Evolutionary conservation across 1,139 yeast genomes (phyloP).

Genomic region (Saccharomyces hybrid): DNA sequence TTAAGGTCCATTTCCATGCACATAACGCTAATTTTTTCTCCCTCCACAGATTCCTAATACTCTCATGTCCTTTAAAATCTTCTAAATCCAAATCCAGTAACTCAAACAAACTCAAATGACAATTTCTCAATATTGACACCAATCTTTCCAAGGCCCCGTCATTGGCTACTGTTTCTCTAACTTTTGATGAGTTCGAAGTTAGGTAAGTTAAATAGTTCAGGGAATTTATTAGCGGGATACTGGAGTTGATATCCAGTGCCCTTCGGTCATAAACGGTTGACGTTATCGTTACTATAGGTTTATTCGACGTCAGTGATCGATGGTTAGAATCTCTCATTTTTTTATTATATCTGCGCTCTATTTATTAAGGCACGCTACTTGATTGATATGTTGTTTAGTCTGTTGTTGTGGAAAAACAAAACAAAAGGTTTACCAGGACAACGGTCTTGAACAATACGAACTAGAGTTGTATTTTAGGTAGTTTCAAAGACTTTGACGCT

Average conservation of each 20-base stretch:
- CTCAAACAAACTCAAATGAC: slow-evolving; percentile 39
- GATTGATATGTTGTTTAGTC: background rate
- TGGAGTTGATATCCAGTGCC: slow-evolving; percentile 85
- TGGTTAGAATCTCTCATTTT: slow-evolving; percentile 86
- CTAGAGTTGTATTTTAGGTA: background rate
- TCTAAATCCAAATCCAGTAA: slow-evolving; percentile 16
- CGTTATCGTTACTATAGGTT: slow-evolving; percentile 86
- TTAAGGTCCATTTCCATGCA: slow-evolving; percentile 96
- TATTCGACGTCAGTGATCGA: slow-evolving; percentile 66
- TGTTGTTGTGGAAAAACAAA: background rate
- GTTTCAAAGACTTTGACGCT: background rate
- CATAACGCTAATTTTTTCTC: slow-evolving; percentile 43
- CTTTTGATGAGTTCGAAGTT: slow-evolving; percentile 79
- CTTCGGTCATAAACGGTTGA: slow-evolving; percentile 83
- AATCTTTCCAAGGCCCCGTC: slow-evolving; percentile 93
- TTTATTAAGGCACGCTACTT: background rate
- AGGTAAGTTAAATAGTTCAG: slow-evolving; percentile 81
- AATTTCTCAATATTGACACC: slow-evolving; percentile 77
- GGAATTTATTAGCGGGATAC: slow-evolving; percentile 84
- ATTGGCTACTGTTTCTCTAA: slow-evolving; percentile 75
- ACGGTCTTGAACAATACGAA: background rate
- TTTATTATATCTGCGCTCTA: background rate
- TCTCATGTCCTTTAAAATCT: slow-evolving; percentile 15
- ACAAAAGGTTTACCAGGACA: background rate
- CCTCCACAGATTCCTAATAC: slow-evolving; percentile 23